Percentiles rank a stretch among this genome's conserved stretches.
Evolutionary conservation across 2,329 filamentous ascomycete genomes (phyloP).

Genomic region (Colletotrichum graminicola): DNA sequence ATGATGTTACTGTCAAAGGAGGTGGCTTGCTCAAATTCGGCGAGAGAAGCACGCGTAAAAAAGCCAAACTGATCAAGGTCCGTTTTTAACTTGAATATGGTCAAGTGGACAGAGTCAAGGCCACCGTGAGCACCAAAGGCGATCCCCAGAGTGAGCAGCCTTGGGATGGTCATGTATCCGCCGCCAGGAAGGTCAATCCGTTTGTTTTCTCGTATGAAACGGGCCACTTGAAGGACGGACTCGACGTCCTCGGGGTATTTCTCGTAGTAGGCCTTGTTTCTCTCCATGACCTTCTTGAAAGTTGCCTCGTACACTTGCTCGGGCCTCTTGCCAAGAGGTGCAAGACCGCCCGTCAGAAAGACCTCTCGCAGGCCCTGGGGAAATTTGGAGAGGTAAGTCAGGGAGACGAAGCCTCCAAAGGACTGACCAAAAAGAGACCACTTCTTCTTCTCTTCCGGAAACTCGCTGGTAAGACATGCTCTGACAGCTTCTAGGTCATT

Average conservation of each 20-base stretch:
- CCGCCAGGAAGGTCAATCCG: conserved; percentile 76
- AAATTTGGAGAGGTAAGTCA: conserved; percentile 86
- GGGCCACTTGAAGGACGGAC: conserved; percentile 74
- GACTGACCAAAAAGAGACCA: conserved; percentile 93
- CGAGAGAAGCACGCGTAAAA: conserved; percentile 78
- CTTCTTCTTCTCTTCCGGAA: conserved; percentile 76
- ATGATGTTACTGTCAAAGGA: conserved; percentile 82
- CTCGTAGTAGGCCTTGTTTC: conserved; percentile 83
- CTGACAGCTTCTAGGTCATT: conserved; percentile 90
- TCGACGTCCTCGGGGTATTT: conserved; percentile 88
- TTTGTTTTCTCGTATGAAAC: conserved; percentile 69
- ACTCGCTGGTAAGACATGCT: conserved; percentile 77
- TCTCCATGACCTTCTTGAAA: conserved; percentile 75
- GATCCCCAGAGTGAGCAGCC: conserved; percentile 84
- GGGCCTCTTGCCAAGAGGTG: conserved; percentile 77
- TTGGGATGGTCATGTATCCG: conserved; percentile 76
- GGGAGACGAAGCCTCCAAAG: conserved; percentile 88
- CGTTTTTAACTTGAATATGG: conserved; percentile 76
- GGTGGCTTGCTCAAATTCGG: conserved; percentile 74
- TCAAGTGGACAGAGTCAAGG: conserved; percentile 78
- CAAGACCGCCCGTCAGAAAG: conserved; percentile 87
- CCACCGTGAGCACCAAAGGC: conserved; percentile 84
- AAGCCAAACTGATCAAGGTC: conserved; percentile 84
- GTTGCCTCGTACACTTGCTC: conserved; percentile 82
- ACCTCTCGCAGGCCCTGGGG: conserved; percentile 84